These are phyloP conservation scores for Tubosaeta sp. DNA, from an alignment of 768 basidiomycete genomes.

Conservation along the genomic window DNA sequence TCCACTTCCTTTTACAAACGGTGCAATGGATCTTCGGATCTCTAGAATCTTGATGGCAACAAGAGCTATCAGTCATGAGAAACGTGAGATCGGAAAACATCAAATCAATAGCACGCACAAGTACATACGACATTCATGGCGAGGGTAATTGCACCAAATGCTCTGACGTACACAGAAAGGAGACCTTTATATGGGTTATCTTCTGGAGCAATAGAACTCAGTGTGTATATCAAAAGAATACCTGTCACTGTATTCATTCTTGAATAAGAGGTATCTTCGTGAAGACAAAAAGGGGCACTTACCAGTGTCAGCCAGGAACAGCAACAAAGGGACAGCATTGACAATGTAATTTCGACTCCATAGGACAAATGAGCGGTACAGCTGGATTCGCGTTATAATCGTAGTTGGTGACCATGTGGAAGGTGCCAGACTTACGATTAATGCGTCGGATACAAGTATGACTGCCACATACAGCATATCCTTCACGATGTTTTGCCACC, in stretches of 20 bases:
- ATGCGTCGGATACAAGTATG: neutral
- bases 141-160: neutral
- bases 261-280: neutral
- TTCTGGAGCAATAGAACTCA: neutral
- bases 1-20: neutral
- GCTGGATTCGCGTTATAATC: neutral
- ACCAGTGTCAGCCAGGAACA: neutral
- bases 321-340: neutral
- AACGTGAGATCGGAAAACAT: neutral
- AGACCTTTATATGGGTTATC: neutral
- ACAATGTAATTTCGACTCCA: neutral
- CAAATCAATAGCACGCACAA: neutral
- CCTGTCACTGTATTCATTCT: neutral
- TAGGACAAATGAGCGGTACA: conserved; percentile 1
- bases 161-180: neutral
- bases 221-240: neutral
- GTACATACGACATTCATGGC: neutral
- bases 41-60: neutral
- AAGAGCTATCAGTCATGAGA: neutral
- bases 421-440: neutral
- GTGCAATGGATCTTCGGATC: neutral
- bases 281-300: neutral
- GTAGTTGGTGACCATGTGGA: neutral
- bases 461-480: neutral
- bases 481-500: conserved; percentile 1